Evolutionary conservation across 2,329 filamentous ascomycete genomes (phyloP).

Genomic region (Sporothrix protearum): DNA sequence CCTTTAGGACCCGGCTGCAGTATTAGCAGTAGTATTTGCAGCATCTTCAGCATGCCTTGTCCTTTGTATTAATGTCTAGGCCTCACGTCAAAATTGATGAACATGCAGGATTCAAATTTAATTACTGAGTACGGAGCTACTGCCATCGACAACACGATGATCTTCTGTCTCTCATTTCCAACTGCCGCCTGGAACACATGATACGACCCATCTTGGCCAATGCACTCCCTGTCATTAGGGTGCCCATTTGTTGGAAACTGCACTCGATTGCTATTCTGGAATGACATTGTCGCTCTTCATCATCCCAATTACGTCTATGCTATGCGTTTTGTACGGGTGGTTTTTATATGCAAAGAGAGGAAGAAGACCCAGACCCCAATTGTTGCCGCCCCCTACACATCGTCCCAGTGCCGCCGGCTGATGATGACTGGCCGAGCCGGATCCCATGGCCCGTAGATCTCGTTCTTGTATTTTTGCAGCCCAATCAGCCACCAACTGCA

Average conservation of each 20-base stretch:
- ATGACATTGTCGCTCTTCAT: conserved; percentile 5
- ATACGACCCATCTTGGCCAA: not conserved
- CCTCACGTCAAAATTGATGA: not conserved
- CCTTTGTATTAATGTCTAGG: not conserved
- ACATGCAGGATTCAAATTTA: not conserved
- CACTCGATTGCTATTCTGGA: conserved; percentile 5
- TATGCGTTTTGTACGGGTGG: conserved; percentile 5
- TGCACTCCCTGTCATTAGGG: not conserved
- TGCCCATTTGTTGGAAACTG: not conserved
- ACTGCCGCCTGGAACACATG: not conserved
- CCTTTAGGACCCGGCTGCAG: not conserved
- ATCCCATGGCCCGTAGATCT: conserved; percentile 97
- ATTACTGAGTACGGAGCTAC: conserved; percentile 8
- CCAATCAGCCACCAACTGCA: conserved; percentile 98
- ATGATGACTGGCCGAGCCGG: conserved; percentile 85
- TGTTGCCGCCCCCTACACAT: conserved; percentile 28
- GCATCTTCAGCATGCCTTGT: not conserved
- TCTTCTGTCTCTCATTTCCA: not conserved
- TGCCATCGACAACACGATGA: not conserved
- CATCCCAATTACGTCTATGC: conserved; percentile 9
- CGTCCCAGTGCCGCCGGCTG: conserved; percentile 57
- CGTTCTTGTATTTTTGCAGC: conserved; percentile 97
- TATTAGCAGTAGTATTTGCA: not conserved
- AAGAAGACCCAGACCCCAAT: no score
- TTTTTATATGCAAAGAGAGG: not conserved